Evolutionary conservation across 1,284 basidiomycete species (phyloP), one percentile per base, ranked within the genome.

Genomic region (Mycosarcoma mackinlayi): DNA sequence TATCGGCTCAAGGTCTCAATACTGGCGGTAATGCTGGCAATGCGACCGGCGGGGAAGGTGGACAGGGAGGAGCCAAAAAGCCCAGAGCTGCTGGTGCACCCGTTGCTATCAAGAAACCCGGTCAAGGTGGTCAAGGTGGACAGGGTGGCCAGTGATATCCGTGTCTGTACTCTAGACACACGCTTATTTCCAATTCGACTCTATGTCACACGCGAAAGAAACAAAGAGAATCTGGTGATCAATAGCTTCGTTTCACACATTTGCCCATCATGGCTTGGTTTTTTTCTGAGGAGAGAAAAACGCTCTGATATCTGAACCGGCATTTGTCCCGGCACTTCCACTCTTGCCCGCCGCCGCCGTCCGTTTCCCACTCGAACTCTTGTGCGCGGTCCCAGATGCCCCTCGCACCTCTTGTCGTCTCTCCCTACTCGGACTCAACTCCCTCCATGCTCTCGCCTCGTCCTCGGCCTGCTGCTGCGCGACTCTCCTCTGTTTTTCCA

Each of bases 281-380:
- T 51, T 54, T 10, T 59, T 66, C 16, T 57, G 41, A 24, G 61
- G 60, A 1, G 59, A 63, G 40, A 69, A 69, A 34, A 69, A 69
- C 9, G 66, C 37, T 16, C 66, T 39, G 10, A 69, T 69, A 25
- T 68, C 65, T 14, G 39, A 21, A 4, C 54, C 61, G n/a, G 47
- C 42, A 3, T 18, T 27, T 16, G 14, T 52, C 9, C 28, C 30
- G 4, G 25, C 40, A 39, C 46, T 45, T 9, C 38, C 47, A 10
- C 34, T 38, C 31, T 37, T 56, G 8, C 28, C n/a, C 50, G 27
- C 25, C 21, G 10, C 10, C 6, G 23, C 30, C 18, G 30, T 16
- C 16, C 11, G 24, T 33, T 51, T 33, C 24, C 50, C 38, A 3
- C 40, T 44, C n/a, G 42, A 14, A 14, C 47, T 24, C 48, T 35